Conservation (phyloP, 1,284 basidiomycete species). For the Bjerkandera adusta region DNA sequence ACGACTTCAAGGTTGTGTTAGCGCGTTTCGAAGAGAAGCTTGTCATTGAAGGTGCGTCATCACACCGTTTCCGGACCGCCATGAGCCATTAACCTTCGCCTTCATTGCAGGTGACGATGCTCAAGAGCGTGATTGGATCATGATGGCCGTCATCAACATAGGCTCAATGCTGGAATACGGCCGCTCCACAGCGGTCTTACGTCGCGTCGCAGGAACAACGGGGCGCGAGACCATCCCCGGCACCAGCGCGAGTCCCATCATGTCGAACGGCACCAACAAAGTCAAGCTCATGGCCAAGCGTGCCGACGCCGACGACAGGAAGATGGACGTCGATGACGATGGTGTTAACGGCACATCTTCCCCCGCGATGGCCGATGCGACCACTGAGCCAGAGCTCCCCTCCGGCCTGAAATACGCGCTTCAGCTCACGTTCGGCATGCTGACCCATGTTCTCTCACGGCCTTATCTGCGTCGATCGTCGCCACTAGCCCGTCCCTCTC, state of each 20-base stretch:
- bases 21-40: slow-evolving; percentile 87
- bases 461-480: slow-evolving; percentile 57
- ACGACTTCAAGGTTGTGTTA: slow-evolving; percentile 82
- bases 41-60: slow-evolving; percentile 58
- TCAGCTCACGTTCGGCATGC: slow-evolving; percentile 78
- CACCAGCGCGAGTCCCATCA: slow-evolving; percentile 17
- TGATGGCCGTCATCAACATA: slow-evolving; percentile 90
- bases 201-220: slow-evolving; percentile 49
- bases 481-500: slow-evolving; percentile 51
- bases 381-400: slow-evolving; percentile 43
- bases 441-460: slow-evolving; percentile 69
- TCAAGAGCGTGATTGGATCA: slow-evolving; percentile 90
- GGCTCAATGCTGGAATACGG: slow-evolving; percentile 88
- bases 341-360: slow-evolving; percentile 8
- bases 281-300: slow-evolving; percentile 32
- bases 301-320: slow-evolving; percentile 45
- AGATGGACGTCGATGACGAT: slow-evolving; percentile 68
- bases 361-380: slow-evolving; percentile 17
- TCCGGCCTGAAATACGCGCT: slow-evolving; percentile 71
- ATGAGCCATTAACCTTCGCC: not conserved
- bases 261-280: slow-evolving; percentile 25
- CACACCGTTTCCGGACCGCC: not conserved
- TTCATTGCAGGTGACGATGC: slow-evolving; percentile 32
- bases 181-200: slow-evolving; percentile 68
- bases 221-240: slow-evolving; percentile 26